Conservation (phyloP, 306 rosid species). For the Quercus robur region DNA sequence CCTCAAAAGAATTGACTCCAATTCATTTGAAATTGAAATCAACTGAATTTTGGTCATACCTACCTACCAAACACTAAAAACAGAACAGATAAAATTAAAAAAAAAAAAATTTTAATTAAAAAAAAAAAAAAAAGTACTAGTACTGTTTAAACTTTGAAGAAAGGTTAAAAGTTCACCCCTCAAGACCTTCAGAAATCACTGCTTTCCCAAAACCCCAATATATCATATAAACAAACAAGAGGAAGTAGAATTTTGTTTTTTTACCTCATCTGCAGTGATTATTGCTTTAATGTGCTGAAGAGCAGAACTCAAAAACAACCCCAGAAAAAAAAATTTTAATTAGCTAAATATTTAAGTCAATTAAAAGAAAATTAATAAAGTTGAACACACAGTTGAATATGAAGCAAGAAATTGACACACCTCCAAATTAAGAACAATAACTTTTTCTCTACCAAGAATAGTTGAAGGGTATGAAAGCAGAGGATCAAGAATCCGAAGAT, state of each 20-base stretch:
- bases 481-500: slow-evolving; percentile 83
- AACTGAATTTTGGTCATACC: neutral
- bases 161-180: neutral
- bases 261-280: slow-evolving; percentile 76
- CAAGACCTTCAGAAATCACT: neutral
- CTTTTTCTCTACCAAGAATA: slow-evolving; percentile 76
- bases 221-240: neutral
- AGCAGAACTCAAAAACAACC: slow-evolving; percentile 3
- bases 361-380: neutral
- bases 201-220: neutral
- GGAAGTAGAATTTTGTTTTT: too few relatives aligned
- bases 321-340: neutral
- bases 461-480: slow-evolving; percentile 69
- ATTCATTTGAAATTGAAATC: neutral
- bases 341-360: neutral
- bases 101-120: neutral
- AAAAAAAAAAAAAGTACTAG: neutral
- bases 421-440: slow-evolving; percentile 84
- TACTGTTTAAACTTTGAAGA: neutral
- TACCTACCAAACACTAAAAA: neutral
- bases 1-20: neutral
- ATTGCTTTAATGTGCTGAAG: slow-evolving; percentile 86
- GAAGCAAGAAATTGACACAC: slow-evolving; percentile 20
- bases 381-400: neutral
- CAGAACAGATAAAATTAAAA: neutral